Evolutionary conservation across 257 asterid species (phyloP).

Genomic region (Linaria vulgaris): DNA sequence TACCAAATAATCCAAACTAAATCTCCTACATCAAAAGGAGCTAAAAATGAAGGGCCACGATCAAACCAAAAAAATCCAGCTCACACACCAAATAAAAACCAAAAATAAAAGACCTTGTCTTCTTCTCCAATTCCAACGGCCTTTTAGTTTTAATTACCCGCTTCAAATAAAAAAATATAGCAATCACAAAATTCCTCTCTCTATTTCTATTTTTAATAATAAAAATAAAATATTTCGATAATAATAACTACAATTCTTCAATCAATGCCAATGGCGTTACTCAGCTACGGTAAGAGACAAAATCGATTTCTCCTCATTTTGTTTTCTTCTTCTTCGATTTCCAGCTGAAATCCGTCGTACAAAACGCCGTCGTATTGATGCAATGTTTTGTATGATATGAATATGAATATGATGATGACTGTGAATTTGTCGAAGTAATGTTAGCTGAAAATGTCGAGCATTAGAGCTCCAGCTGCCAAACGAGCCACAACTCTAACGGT

Average conservation of each 20-base stretch:
- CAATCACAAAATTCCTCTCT: background rate
- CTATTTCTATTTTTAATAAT: background rate
- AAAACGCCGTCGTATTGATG: constrained; percentile 13
- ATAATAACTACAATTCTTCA: background rate
- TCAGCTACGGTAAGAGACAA: background rate
- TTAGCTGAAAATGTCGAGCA: constrained; percentile 63
- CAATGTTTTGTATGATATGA: background rate
- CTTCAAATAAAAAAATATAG: background rate
- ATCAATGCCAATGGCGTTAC: constrained; percentile 12
- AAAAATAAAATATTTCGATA: background rate
- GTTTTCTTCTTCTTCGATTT: constrained; percentile 8
- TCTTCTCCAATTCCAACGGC: constrained; percentile 22
- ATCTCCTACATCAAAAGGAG: background rate
- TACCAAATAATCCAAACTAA: too few species aligned
- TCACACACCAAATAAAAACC: background rate
- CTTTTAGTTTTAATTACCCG: constrained; percentile 1
- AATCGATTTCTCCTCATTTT: background rate
- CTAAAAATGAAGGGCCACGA: constrained; percentile 28
- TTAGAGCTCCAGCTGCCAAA: constrained; percentile 75
- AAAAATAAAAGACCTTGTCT: constrained; percentile 1
- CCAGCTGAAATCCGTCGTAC: constrained; percentile 25
- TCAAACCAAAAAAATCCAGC: constrained; percentile 14
- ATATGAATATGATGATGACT: background rate
- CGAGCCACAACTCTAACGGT: constrained; percentile 78
- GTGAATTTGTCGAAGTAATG: constrained; percentile 42